Evolutionary conservation across 1,284 basidiomycete genomes (phyloP), one percentile per base, ranked within the genome.

Genomic region (Apiotrichum laibachii): DNA sequence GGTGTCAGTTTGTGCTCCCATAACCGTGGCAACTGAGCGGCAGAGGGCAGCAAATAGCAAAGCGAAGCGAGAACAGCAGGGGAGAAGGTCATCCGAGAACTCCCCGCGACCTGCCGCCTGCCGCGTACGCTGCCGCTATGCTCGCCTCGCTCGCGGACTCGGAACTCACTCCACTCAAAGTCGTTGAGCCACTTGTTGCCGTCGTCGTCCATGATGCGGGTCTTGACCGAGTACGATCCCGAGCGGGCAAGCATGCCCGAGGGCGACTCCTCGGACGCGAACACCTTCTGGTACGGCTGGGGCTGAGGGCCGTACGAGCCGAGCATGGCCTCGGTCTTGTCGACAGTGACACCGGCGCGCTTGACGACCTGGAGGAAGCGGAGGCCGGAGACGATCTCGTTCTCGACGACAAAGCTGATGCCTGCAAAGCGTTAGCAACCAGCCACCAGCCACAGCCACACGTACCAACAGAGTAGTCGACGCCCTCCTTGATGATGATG

Each of bases 231-330:
- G 72, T 84, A 82, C 8, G 75, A 73, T 13, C 82, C 82, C 0
- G 75, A 72, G 46, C 83, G 77, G 3, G 82, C 83, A 46, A 84
- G 73, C 82, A 84, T 81, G n/a, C 82, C 82, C 2, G 76, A 75
- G 1, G 80, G 80, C n/a, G 76, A 75, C 59, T 79, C 77, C 57
- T 80, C 79, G 10, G 77, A 74, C 1, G 75, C 72, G 59, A 80
- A 79, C 77, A 76, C 66, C 68, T 83, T 82, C 53, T 68, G 67
- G 57, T 79, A 73, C 1, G 74, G 65, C 7, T 80, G 74, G 2
- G 72, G 65, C 55, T 76, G 70, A 18, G 80, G 79, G 0, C 81
- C 81, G 59, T 81, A 82, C 7, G 79, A 80, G 19, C 82, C 82
- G 34, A 83, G 78, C 82, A 84, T 83, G 1, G 70, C 72, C 53